Conservation (phyloP, 495 filamentous ascomycete genomes). For the Aspergillus hancockii region DNA sequence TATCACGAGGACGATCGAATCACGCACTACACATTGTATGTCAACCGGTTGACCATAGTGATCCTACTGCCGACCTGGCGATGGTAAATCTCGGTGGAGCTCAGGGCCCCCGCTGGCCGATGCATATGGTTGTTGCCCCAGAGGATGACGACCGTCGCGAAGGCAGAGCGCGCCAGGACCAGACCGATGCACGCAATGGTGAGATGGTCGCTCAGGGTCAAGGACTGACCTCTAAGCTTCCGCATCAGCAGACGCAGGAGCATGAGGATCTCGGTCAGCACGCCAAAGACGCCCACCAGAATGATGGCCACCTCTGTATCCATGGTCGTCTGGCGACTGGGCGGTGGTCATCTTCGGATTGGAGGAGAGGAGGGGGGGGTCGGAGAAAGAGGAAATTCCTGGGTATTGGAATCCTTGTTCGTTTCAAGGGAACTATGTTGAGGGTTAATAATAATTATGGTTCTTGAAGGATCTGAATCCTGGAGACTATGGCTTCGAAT, state of each 20-base stretch:
- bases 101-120: background rate
- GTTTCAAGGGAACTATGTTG: background rate
- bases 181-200: constrained; percentile 12
- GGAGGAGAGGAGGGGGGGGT: background rate
- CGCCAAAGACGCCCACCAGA: constrained; percentile 13
- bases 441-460: background rate
- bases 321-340: background rate
- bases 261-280: constrained; percentile 9
- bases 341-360: background rate
- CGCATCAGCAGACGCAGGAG: constrained; percentile 12
- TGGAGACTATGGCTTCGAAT: background rate
- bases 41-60: background rate
- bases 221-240: constrained; percentile 10
- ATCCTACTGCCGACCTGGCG: constrained; percentile 13
- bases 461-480: background rate
- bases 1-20: background rate
- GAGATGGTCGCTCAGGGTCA: constrained; percentile 17
- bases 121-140: constrained; percentile 15
- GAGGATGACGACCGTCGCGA: constrained; percentile 10
- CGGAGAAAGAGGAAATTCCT: background rate
- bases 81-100: constrained; percentile 5
- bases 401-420: background rate
- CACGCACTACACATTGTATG: constrained; percentile 16
- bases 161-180: constrained; percentile 4
- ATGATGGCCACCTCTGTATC: background rate